Base-by-base conservation (phyloP, 495 filamentous ascomycete species). In the Penicillium simplicissimum region DNA sequence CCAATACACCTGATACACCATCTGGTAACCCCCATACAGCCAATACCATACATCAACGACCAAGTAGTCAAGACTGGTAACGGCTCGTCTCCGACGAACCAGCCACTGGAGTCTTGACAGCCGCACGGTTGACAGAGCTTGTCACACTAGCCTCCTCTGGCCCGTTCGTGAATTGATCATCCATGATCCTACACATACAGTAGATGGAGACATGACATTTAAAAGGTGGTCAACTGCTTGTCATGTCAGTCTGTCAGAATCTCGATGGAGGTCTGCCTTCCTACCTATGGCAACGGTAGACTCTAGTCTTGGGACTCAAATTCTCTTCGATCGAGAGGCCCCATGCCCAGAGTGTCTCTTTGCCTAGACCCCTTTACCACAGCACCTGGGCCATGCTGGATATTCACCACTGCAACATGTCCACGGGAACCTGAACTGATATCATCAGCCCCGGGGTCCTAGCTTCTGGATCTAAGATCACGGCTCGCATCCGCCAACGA, bases 381-480 rank as follows among this genome's bases (percentile, higher is more conserved):
- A 2, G 4, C 28, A 31, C 28, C 4, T 5, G 28, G 28, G 6
- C 6, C 28, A 6, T 31, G 28, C 28, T 31, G 28, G 28, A 31
- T 31, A 45, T 23, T 21, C 9, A 45, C 19, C 11, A 23, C n/a
- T 8, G 15, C 9, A 17, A 8, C 7, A 17, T n/a, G 10, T 21
- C 9, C 23, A 9, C 40, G 4, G 17, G 9, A n/a, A 15, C 42
- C 8, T 23, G 10, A 19, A 11, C 19, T 45, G 42, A 45, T 45
- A 45, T 45, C 28, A 52, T 52, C 25, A 14, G 13, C 48, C 28
- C n/a, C 25, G 25, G 14, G 25, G 48, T 31, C 28, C 28, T 31
- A 31, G 28, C 28, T 8, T 17, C 13, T 15, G 48, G 31, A 31
- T 52, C 51, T 53, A 52, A 21, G 13, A 60, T 52, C 53, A 52